Conservation (phyloP, 805 yeast species). For the Candida golubevii region DNA sequence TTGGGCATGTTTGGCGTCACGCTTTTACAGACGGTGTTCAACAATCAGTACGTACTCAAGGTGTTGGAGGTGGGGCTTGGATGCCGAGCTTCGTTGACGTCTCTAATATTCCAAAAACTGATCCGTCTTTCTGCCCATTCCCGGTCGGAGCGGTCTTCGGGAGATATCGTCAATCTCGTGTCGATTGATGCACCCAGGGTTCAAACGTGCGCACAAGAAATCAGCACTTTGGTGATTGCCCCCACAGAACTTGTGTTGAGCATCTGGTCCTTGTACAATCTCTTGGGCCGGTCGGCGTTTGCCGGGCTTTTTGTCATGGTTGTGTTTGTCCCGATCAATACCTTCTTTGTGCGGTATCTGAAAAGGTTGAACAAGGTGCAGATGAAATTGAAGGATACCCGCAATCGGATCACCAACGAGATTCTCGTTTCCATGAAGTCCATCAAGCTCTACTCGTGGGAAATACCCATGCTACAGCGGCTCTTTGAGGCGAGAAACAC, state of each 20-base stretch:
- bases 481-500: slow-evolving; percentile 20
- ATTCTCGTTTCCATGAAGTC: slow-evolving; percentile 22
- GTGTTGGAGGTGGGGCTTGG: slow-evolving; percentile 54
- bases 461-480: slow-evolving; percentile 21
- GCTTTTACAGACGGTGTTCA: slow-evolving; percentile 53
- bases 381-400: slow-evolving; percentile 19
- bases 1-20: slow-evolving; percentile 54
- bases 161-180: slow-evolving; percentile 23
- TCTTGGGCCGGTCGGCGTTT: slow-evolving; percentile 22
- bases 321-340: slow-evolving; percentile 18
- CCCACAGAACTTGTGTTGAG: slow-evolving; percentile 18
- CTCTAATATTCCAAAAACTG: slow-evolving; percentile 22
- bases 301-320: slow-evolving; percentile 18
- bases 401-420: slow-evolving; percentile 22
- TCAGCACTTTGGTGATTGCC: slow-evolving; percentile 15
- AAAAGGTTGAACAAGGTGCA: slow-evolving; percentile 11
- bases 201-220: slow-evolving; percentile 18
- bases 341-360: slow-evolving; percentile 16
- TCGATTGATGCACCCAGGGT: slow-evolving; percentile 24
- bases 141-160: slow-evolving; percentile 16
- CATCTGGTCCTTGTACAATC: slow-evolving; percentile 19
- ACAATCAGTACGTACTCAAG: slow-evolving; percentile 63
- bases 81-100: slow-evolving; percentile 19
- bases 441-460: slow-evolving; percentile 27
- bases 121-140: slow-evolving; percentile 18